Evolutionary conservation across 148 eudicot genomes (phyloP).

Genomic region (Nepenthes gracilis): DNA sequence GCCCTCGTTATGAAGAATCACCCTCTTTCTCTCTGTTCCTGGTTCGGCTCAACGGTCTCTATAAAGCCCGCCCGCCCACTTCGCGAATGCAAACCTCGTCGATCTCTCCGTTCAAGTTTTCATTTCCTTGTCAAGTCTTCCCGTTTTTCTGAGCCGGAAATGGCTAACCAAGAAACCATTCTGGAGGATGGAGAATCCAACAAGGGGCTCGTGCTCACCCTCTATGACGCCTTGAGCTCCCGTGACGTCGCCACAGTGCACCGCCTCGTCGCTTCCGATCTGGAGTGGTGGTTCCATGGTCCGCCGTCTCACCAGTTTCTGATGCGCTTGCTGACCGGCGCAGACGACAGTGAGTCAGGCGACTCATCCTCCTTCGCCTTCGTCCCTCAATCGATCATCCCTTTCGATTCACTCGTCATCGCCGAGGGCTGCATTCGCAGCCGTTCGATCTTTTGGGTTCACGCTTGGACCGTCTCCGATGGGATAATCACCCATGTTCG

Average conservation of each 20-base stretch:
- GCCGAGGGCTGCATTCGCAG: constrained; percentile 34
- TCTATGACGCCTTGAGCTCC: constrained; percentile 48
- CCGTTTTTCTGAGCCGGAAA: not conserved
- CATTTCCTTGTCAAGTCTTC: no score
- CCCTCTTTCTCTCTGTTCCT: no score
- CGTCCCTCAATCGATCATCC: constrained; percentile 21
- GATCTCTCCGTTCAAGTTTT: no score
- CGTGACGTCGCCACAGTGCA: constrained; percentile 45
- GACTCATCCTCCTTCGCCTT: constrained; percentile 14
- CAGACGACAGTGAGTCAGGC: not conserved
- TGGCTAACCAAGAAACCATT: constrained; percentile 11
- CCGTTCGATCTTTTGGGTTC: constrained; percentile 32
- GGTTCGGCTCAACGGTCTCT: no score
- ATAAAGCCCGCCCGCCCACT: no score
- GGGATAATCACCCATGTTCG: constrained; percentile 65
- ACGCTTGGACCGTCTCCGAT: constrained; percentile 47
- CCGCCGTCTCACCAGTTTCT: constrained; percentile 53
- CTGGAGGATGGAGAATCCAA: constrained; percentile 8
- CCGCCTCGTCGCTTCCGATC: constrained; percentile 38
- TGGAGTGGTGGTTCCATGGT: constrained; percentile 89
- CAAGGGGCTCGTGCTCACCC: constrained; percentile 31
- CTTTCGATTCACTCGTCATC: constrained; percentile 28
- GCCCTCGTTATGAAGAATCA: no score
- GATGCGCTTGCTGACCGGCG: constrained; percentile 47
- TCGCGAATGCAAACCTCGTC: no score